phyloP scores from a whole-genome alignment of 345 rosid genomes.

The Citrus trifoliata region DNA sequence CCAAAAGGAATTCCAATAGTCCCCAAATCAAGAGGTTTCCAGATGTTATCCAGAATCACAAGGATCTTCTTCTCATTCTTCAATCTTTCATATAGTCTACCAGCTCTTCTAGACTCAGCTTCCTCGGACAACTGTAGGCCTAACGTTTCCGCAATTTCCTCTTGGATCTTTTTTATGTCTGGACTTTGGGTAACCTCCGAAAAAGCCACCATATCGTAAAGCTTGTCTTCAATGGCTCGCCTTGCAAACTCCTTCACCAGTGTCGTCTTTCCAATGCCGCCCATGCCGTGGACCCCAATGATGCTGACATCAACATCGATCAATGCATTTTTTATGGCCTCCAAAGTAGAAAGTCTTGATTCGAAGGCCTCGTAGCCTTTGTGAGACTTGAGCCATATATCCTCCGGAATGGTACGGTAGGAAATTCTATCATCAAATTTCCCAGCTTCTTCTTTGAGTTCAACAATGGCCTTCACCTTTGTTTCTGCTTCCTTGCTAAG shows the following conservation, averaged over 20 bases:
- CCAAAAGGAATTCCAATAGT: too few species aligned
- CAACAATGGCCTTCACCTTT: too few species aligned
- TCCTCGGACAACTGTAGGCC: neutral
- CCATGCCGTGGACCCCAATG: constrained; percentile 10
- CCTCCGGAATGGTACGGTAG: neutral
- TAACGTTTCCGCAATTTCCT: neutral
- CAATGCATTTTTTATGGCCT: neutral
- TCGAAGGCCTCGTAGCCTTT: too few species aligned
- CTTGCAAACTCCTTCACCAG: neutral
- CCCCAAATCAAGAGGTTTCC: too few species aligned
- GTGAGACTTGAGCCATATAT: too few species aligned
- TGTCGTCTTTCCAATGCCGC: constrained; percentile 22
- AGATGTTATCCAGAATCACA: too few species aligned
- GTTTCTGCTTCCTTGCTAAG: too few species aligned
- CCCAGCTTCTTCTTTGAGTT: too few species aligned
- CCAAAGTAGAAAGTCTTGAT: too few species aligned
- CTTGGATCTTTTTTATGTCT: too few species aligned
- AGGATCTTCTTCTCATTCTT: neutral
- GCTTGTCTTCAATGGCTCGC: neutral
- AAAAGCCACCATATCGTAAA: neutral
- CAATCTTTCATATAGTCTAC: neutral
- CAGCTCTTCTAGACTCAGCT: neutral
- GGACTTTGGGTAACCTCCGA: neutral
- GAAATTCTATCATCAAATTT: neutral
- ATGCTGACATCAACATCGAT: neutral